These are phyloP conservation scores for Thermochaetoides dissita DNA, from an alignment of 2,329 filamentous ascomycete species.

Conservation along the genomic window DNA sequence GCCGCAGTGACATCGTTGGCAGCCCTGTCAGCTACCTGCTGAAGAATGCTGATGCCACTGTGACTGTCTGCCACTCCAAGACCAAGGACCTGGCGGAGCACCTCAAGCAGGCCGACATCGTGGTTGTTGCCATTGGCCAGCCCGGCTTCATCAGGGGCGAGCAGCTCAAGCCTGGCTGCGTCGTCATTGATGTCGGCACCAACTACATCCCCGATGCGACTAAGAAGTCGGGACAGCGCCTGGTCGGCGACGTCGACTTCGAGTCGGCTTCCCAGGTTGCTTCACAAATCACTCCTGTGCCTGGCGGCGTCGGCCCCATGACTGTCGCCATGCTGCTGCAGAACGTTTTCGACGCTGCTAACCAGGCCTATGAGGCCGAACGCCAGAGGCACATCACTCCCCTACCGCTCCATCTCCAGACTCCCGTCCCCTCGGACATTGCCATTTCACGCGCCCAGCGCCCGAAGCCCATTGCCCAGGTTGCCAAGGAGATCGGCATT, in stretches of 20 bases:
- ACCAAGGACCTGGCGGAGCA: conserved; percentile 60
- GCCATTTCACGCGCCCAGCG: conserved; percentile 76
- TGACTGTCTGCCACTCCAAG: conserved; percentile 89
- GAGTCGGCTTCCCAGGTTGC: conserved; percentile 73
- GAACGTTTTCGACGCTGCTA: conserved; percentile 82
- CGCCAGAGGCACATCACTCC: conserved; percentile 68
- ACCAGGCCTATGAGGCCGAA: conserved; percentile 66
- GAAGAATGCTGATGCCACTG: conserved; percentile 90
- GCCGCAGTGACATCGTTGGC: conserved; percentile 92
- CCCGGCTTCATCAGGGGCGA: conserved; percentile 82
- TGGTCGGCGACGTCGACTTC: conserved; percentile 92
- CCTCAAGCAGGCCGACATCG: conserved; percentile 72
- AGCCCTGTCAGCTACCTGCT: conserved; percentile 92
- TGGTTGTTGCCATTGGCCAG: conserved; percentile 84
- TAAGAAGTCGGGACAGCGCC: conserved; percentile 81
- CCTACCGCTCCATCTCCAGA: conserved; percentile 64
- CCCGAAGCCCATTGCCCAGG: conserved; percentile 77
- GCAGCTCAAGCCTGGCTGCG: conserved; percentile 86
- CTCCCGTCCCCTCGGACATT: conserved; percentile 89
- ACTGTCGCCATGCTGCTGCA: conserved; percentile 96
- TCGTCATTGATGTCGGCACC: conserved; percentile 94
- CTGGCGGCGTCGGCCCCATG: conserved; percentile 95
- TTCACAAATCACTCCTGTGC: conserved; percentile 88
- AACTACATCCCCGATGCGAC: conserved; percentile 84
- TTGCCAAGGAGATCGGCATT: conserved; percentile 81